Evolutionary conservation across 495 filamentous ascomycete genomes (phyloP), one percentile per base, ranked within the genome.

Genomic region (Aspergillus cristatus): DNA sequence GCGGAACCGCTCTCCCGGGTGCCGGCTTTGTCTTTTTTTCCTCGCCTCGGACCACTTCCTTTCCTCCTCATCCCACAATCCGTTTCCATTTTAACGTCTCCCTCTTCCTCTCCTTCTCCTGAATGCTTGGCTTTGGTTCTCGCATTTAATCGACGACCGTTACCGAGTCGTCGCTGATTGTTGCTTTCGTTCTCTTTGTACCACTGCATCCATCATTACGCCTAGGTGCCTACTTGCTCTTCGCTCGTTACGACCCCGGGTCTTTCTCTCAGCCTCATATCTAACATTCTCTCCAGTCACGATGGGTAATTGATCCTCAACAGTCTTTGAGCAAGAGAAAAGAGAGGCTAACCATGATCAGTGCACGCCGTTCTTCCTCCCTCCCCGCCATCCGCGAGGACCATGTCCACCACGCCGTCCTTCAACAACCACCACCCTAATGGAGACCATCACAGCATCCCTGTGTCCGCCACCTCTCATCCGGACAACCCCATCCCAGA

Each of bases 401-500:
- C 52, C 32, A 46, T 55, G 32, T 53, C 55, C 6, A 42, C 47
- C 37, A 39, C 47, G 24, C 16, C 50, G 24, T 53, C 55, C 6
- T 42, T 45, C 37, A 38, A 46, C 28, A 17, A 48, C 26, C 55
- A 48, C 34, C 38, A 47, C 35, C 44, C 47, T 39, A 49, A 53
- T 45, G 43, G 43, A 31, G 57, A 57, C 12, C 52, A 55, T 42
- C 51, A 50, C 37, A 51, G 43, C 18, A 59, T 71, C 26, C 61
- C 63, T n/a, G 50, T 64, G 34, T 67, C 68, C 7, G 55, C 62
- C 6, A 72, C 69, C 18, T 72, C 65, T 25, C 74, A 77, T 51
- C 73, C 74, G 8, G 54, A 70, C 35, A 72, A 77, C 43, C 73
- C 73, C 3, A 66, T 78, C 38, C 75, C 74, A 35, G 61, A 68